Conservation (phyloP, 805 yeast genomes). For the Candida tallmaniae region DNA sequence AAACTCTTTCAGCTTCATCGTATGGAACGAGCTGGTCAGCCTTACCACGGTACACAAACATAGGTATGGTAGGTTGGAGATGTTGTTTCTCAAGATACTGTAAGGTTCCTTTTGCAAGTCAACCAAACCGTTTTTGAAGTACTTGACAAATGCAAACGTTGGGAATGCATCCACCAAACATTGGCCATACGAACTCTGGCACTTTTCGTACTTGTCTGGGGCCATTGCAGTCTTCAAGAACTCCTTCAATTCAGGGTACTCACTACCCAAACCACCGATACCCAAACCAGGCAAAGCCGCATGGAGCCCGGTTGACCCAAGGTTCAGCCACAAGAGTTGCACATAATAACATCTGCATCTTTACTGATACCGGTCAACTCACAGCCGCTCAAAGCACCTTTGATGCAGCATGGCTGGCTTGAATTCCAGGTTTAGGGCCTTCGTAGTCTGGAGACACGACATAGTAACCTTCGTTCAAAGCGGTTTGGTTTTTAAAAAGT, state of each 20-base stretch:
- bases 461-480: no score
- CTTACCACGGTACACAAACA: conserved; percentile 17
- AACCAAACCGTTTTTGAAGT: conserved; percentile 12
- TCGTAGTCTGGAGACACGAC: no score
- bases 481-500: conserved; percentile 13
- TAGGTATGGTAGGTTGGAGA: conserved; percentile 21
- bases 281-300: conserved; percentile 27
- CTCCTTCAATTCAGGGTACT: conserved; percentile 19
- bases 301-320: conserved; percentile 20
- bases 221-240: conserved; percentile 3
- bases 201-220: conserved; percentile 6
- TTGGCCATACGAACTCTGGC: not conserved
- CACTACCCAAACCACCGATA: conserved; percentile 24
- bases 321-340: conserved; percentile 18
- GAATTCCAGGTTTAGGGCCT: conserved; percentile 26
- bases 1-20: conserved; percentile 11
- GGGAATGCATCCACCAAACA: conserved; percentile 4
- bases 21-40: conserved; percentile 17
- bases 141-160: conserved; percentile 4
- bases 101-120: conserved; percentile 12
- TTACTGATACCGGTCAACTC: conserved; percentile 15
- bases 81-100: conserved; percentile 14
- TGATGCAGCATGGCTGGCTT: conserved; percentile 23
- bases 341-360: conserved; percentile 17
- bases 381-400: conserved; percentile 1